These are phyloP conservation scores for Backusella morwellensis DNA, from an alignment of 192 early-diverging fungal species.

Conservation along the genomic window DNA sequence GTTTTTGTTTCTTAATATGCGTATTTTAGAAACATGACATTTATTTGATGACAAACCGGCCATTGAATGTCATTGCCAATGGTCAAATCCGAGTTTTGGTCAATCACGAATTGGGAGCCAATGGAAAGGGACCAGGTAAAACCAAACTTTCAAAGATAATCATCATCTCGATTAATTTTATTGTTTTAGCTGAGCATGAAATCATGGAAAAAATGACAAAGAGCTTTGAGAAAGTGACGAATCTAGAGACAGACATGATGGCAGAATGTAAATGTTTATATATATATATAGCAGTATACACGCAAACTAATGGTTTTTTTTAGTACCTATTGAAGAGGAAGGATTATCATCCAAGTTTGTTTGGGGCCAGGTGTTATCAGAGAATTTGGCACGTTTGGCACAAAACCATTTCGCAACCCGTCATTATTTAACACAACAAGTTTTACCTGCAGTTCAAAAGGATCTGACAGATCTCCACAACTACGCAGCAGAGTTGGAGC, in stretches of 20 bases:
- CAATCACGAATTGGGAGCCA: conserved; percentile 37
- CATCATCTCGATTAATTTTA: not conserved
- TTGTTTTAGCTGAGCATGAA: conserved; percentile 16
- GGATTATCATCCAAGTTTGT: conserved; percentile 58
- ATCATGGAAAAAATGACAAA: conserved; percentile 34
- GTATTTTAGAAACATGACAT: conserved; percentile 48
- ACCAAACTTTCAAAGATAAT: not conserved
- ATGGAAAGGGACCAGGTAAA: conserved; percentile 23
- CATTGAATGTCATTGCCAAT: conserved; percentile 61
- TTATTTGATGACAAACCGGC: conserved; percentile 69
- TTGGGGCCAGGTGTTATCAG: conserved; percentile 59
- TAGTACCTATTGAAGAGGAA: conserved; percentile 46
- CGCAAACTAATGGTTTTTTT: not conserved
- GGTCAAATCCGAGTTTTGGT: conserved; percentile 50
- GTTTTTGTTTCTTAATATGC: not conserved
- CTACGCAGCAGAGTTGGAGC: conserved; percentile 15
- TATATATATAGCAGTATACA: not conserved
- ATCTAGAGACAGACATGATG: conserved; percentile 50
- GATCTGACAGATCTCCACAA: conserved; percentile 47
- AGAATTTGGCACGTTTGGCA: conserved; percentile 58
- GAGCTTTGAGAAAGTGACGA: conserved; percentile 46
- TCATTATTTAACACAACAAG: conserved; percentile 56
- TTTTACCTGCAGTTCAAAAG: conserved; percentile 48
- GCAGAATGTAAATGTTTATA: conserved; percentile 32
- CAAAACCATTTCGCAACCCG: conserved; percentile 63